Evolutionary conservation across 1,139 yeast genomes (phyloP), one percentile per base, ranked within the genome.

Genomic region (Hanseniaspora uvarum): DNA sequence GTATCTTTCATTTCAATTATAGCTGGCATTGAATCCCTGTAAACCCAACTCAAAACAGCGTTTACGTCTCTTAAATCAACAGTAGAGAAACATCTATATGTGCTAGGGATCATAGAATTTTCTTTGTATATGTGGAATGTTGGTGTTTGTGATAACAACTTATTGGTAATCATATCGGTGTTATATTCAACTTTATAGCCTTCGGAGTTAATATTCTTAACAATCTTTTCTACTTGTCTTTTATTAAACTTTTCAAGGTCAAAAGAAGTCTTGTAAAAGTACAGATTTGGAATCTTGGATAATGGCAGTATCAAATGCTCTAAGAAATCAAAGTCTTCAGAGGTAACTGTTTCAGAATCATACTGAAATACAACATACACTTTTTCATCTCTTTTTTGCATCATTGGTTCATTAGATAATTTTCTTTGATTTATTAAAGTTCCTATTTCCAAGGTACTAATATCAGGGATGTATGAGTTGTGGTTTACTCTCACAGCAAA

Each of bases 291-390:
- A 7, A 81, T 68, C 51, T 75, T 71, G 55, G 83, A 76, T 23
- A 82, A 69, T 16, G 78, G 78, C 54, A 80, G 82, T 45, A 81
- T 67, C 52, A 84, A 61, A 60, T 81, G 75, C 2, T 83, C 80
- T 56, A 84, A 69, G 7, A 83, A 68, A 30, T 75, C 75, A 59
- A 73, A 73, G 65, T 84, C 92, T 62, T 83, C 92, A 1, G 72
- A 71, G 0, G 78, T 72, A 2, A 70, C 70, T 0, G 78, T 73
- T 12, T 71, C 71, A 5, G 71, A 68, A 59, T 83, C 83, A 63
- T 76, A 80, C 46, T 74, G 70, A 59, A 75, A 80, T 3, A 84
- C 75, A 51, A 82, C 70, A 4, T 78, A 69, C 1, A 79, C 68
- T 16, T 69, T 65, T 54, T 74, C 69, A 11, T 46, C 55, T 38